A percentile compares a stretch with the other conserved stretches of the same genome.
These are phyloP conservation scores for Aureobasidium melanogenum DNA, from an alignment of 2,329 filamentous ascomycete species.

Conservation along the genomic window DNA sequence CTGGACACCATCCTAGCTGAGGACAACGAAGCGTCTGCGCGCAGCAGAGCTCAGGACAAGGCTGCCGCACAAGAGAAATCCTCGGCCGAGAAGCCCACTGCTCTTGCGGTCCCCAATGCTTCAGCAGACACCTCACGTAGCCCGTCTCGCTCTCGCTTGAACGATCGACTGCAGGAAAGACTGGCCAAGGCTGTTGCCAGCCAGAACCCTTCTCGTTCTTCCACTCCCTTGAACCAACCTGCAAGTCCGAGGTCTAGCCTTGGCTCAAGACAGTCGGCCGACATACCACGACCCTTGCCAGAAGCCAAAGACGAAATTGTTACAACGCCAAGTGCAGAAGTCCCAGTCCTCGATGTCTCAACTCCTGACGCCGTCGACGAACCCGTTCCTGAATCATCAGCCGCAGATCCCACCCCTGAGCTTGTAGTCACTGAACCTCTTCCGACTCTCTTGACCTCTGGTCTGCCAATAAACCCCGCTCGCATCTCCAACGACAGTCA, in stretches of 20 bases:
- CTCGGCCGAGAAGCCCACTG: slow-evolving; percentile 18
- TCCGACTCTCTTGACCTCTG: slow-evolving; percentile 21
- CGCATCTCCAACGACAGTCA: slow-evolving; percentile 22
- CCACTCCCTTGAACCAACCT: slow-evolving; percentile 33
- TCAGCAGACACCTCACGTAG: slow-evolving; percentile 41
- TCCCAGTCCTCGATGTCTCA: not conserved
- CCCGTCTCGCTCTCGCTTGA: slow-evolving; percentile 57
- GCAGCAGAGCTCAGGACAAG: slow-evolving; percentile 31
- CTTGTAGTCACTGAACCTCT: not conserved
- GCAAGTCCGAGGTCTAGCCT: slow-evolving; percentile 39
- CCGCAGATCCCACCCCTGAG: not conserved
- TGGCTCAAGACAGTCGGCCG: slow-evolving; percentile 32
- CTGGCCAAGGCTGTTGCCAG: slow-evolving; percentile 75
- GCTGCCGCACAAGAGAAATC: slow-evolving; percentile 20
- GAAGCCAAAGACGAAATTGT: slow-evolving; percentile 14
- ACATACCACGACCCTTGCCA: slow-evolving; percentile 18
- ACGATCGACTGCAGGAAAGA: slow-evolving; percentile 80
- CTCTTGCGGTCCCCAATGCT: slow-evolving; percentile 7
- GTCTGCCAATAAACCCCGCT: slow-evolving; percentile 27
- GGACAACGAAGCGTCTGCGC: slow-evolving; percentile 49
- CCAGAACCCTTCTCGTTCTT: slow-evolving; percentile 18
- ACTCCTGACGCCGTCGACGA: not conserved
- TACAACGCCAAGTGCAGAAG: not conserved
- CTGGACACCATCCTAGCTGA: slow-evolving; percentile 88
- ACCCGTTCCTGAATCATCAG: slow-evolving; percentile 7